Evolutionary conservation across 2,329 filamentous ascomycete genomes (phyloP), one percentile per base, ranked within the genome.

Genomic region (Beauveria caledonica): DNA sequence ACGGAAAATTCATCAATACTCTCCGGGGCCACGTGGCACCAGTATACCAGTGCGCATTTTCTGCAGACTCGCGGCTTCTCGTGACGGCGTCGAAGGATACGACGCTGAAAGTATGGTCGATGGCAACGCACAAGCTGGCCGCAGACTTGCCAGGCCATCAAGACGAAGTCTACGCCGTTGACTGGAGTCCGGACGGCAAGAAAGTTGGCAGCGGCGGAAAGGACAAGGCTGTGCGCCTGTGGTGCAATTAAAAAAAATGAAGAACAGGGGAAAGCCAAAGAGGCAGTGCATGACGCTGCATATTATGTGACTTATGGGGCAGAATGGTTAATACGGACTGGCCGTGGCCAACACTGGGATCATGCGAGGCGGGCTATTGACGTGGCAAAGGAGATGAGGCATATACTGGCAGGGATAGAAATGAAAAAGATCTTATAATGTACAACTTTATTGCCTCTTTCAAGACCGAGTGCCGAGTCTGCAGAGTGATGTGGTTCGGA

Each of bases 31-130:
- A 97, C 73, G 92, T 84, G 48, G 92, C 89, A 1, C 88, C 92
- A 1, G 92, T 97, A 17, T 97, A 97, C 71, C 91, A 95, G 76
- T 91, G 89, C 68, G 87, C 88, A 46, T 99, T 97, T 77, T 95
- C 90, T 11, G 89, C 94, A 2, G 94, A 99, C 72, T 95, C 89
- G 19, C 80, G 93, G n/a, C 76, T 96, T 33, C 77, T 97, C 5
- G 92, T 96, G 15, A 95, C 90, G 36, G 89, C 84, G 2, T 92
- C 88, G 63, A 96, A 96, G 72, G 94, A 97, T 71, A 94, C 90
- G 2, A 97, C 94, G 0, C 76, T 97, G 53, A 97, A 96, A 71
- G 89, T 95, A 5, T 99, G 93, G 92, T 92, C 95, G 68, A 89
- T 96, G 71, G 81, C 87, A 63, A 90, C 88, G 1, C 89, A 87